These are phyloP conservation scores for Dysphania ambrosioides DNA, from an alignment of 148 eudicot genomes.

Conservation along the genomic window DNA sequence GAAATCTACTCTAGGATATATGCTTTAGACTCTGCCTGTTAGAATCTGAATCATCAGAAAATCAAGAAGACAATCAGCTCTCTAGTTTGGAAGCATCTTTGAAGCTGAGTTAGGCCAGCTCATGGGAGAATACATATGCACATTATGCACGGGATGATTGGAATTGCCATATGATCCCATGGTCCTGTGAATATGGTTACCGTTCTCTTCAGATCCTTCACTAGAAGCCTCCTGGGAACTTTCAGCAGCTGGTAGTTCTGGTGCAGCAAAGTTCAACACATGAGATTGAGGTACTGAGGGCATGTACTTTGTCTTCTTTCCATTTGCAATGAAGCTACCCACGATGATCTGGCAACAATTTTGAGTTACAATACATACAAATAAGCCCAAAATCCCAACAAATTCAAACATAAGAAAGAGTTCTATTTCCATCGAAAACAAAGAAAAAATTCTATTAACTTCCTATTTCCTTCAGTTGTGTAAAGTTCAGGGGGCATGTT, in stretches of 20 bases:
- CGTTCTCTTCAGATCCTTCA: conserved; percentile 73
- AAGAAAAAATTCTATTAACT: background rate
- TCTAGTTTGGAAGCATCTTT: conserved; percentile 50
- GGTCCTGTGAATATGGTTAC: conserved; percentile 40
- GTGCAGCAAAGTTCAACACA: conserved; percentile 37
- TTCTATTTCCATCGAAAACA: background rate
- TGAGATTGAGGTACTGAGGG: conserved; percentile 47
- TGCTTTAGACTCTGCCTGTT: conserved; percentile 33
- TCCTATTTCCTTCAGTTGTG: background rate
- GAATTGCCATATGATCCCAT: conserved; percentile 47
- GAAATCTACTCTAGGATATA: conserved; percentile 24
- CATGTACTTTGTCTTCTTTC: conserved; percentile 67
- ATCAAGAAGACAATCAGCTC: conserved; percentile 15
- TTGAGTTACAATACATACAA: conserved; percentile 8
- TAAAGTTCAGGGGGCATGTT: background rate
- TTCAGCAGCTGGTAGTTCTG: conserved; percentile 35
- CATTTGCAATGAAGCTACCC: conserved; percentile 85
- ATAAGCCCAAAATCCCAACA: background rate
- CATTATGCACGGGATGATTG: conserved; percentile 50
- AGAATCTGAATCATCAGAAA: conserved; percentile 33
- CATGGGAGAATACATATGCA: conserved; percentile 62
- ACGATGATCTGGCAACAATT: conserved; percentile 57
- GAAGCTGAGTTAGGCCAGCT: conserved; percentile 58
- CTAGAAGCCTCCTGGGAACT: conserved; percentile 67
- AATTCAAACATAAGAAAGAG: background rate